Evolutionary conservation across 140 eudicot species (phyloP).

Genomic region (Bidens hawaiensis): DNA sequence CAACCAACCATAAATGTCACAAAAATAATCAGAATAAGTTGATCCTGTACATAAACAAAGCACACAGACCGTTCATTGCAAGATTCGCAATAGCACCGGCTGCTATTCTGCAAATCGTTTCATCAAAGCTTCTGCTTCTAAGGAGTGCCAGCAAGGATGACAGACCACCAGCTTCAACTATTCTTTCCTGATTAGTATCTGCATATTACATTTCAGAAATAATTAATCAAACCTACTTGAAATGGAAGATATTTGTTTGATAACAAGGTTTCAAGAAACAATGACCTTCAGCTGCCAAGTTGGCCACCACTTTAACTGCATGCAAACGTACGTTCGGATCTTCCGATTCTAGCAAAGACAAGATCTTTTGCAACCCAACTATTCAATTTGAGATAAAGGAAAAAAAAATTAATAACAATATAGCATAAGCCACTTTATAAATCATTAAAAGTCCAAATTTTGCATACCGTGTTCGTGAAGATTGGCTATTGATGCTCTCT

Average conservation of each 20-base stretch:
- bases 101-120: conserved; percentile 93
- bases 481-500: conserved; percentile 63
- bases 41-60: neutral
- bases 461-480: conserved; percentile 89
- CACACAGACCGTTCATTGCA: conserved; percentile 86
- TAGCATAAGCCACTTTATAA: neutral
- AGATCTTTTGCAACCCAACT: conserved; percentile 97
- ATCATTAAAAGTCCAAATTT: conserved; percentile 7
- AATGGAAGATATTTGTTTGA: neutral
- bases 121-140: conserved; percentile 75
- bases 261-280: conserved; percentile 17
- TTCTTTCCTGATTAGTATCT: conserved; percentile 95
- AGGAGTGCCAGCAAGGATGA: conserved; percentile 83
- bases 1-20: neutral
- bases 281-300: conserved; percentile 99
- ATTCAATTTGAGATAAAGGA: conserved; percentile 18
- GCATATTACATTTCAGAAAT: conserved; percentile 18
- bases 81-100: conserved; percentile 99
- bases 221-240: neutral
- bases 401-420: no score
- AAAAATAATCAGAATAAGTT: neutral
- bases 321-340: conserved; percentile 89
- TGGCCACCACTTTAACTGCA: conserved; percentile 98
- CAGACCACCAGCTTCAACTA: conserved; percentile 99
- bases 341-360: conserved; percentile 90